phyloP scores from a whole-genome alignment of 306 rosid genomes.

The Prunus mongolica region DNA sequence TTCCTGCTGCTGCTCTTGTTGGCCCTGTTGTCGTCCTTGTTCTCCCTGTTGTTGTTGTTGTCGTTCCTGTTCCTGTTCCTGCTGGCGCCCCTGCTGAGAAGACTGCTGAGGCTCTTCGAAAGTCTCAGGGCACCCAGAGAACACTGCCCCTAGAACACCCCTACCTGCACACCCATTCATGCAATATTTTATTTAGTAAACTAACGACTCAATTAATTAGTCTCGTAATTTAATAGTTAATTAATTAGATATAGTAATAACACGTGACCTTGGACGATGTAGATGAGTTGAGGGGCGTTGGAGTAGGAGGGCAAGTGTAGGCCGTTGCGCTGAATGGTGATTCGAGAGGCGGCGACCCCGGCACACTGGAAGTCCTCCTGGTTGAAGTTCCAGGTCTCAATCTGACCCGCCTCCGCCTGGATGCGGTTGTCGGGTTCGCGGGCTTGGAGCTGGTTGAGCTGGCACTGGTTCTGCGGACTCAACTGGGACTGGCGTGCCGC shows the following conservation, averaged over 20 bases:
- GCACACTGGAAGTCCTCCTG: slow-evolving; percentile 34
- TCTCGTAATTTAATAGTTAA: too few relatives aligned
- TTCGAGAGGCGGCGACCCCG: slow-evolving; percentile 26
- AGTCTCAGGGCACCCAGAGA: slow-evolving; percentile 45
- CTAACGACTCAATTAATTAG: neutral
- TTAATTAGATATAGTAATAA: too few relatives aligned
- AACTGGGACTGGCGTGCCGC: neutral
- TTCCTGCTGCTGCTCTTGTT: neutral
- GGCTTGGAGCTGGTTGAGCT: slow-evolving; percentile 26
- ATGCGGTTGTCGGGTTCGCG: slow-evolving; percentile 32
- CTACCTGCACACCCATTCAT: slow-evolving; percentile 10
- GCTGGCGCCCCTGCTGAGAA: neutral
- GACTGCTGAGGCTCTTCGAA: slow-evolving; percentile 23
- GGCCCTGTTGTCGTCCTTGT: neutral
- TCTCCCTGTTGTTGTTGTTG: neutral
- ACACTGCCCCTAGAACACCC: slow-evolving; percentile 25
- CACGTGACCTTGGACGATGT: slow-evolving; percentile 26
- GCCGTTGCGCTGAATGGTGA: slow-evolving; percentile 36
- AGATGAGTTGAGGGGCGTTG: slow-evolving; percentile 36
- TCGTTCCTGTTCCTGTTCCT: neutral
- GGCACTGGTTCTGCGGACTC: slow-evolving; percentile 23
- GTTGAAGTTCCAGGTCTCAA: slow-evolving; percentile 46
- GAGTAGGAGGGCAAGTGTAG: slow-evolving; percentile 47
- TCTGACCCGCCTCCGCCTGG: slow-evolving; percentile 34
- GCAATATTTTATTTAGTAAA: neutral